Base-by-base conservation (phyloP, 495 filamentous ascomycete genomes). In the Halenospora varia region DNA sequence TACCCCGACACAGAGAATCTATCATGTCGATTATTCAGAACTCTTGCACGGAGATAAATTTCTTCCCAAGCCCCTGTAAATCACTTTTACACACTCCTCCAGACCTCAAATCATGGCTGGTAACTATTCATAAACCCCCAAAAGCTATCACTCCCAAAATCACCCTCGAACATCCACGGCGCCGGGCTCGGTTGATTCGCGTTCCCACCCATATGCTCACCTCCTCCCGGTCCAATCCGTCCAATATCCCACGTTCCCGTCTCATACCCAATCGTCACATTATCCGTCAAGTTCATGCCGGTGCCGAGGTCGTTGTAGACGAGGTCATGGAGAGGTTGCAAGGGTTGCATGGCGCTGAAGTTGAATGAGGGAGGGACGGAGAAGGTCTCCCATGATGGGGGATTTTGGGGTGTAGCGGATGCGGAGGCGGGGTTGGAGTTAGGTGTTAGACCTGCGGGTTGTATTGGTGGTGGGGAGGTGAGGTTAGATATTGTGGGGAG, bases 41-140 rank as follows among this genome's bases (percentile, higher is more conserved):
- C n/a, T n/a, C n/a, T n/a, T n/a, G n/a, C n/a, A n/a, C n/a, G n/a
- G n/a, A n/a, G n/a, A n/a, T n/a, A n/a, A n/a, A n/a, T n/a, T n/a
- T n/a, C n/a, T n/a, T n/a, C n/a, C n/a, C n/a, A n/a, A n/a, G n/a
- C n/a, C n/a, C n/a, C n/a, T n/a, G n/a, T n/a, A n/a, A n/a, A n/a
- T n/a, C n/a, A n/a, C n/a, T n/a, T n/a, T n/a, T n/a, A n/a, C n/a
- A n/a, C n/a, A n/a, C n/a, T n/a, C n/a, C n/a, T n/a, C n/a, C n/a
- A n/a, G n/a, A n/a, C n/a, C n/a, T n/a, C n/a, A n/a, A n/a, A 51
- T 64, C 25, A 61, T 63, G 61, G 59, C 13, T 63, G 54, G 58
- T 74, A n/a, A 79, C 56, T 75, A 62, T 82, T 82, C 57, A 82
- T 60, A 50, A 82, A 62, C 48, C 65, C 75, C 78, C 78, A 82